Percentiles rank a stretch among this genome's conserved stretches.
These are phyloP conservation scores for Oldenlandia corymbosa DNA, from an alignment of 257 asterid genomes.

Conservation along the genomic window DNA sequence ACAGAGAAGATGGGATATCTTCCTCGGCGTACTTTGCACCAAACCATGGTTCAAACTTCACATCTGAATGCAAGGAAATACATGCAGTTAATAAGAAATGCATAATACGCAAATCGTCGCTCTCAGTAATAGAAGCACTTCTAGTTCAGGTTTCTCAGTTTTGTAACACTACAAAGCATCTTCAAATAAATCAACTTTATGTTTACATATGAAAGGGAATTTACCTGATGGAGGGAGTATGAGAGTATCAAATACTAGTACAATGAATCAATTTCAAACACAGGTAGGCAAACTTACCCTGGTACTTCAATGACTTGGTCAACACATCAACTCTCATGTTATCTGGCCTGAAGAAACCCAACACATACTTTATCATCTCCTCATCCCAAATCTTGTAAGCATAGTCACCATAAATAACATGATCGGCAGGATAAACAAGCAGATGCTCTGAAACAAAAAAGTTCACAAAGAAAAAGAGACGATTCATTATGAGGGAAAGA, in stretches of 20 bases:
- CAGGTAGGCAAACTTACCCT: conserved; percentile 36
- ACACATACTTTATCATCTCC: conserved; percentile 51
- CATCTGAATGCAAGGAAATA: conserved; percentile 42
- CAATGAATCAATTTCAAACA: neutral
- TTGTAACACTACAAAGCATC: neutral
- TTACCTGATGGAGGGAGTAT: no score
- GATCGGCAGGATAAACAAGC: conserved; percentile 87
- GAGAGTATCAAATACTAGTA: neutral
- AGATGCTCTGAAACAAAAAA: conserved; percentile 58
- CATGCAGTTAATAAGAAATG: conserved; percentile 9
- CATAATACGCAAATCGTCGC: neutral
- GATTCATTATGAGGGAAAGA: neutral
- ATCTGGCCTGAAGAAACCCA: conserved; percentile 77
- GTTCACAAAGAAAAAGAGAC: conserved; percentile 1
- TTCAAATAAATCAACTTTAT: neutral
- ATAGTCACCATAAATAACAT: conserved; percentile 83
- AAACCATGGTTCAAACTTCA: conserved; percentile 93
- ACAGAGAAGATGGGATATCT: conserved; percentile 65
- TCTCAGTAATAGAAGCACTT: neutral
- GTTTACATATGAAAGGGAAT: conserved; percentile 8
- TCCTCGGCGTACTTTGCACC: conserved; percentile 79
- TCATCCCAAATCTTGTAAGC: conserved; percentile 88
- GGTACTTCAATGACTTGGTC: conserved; percentile 58
- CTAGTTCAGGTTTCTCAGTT: neutral
- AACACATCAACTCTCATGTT: conserved; percentile 90